Conservation (phyloP, 2,329 filamentous ascomycete species). For the Colletotrichum gloeosporioides region DNA sequence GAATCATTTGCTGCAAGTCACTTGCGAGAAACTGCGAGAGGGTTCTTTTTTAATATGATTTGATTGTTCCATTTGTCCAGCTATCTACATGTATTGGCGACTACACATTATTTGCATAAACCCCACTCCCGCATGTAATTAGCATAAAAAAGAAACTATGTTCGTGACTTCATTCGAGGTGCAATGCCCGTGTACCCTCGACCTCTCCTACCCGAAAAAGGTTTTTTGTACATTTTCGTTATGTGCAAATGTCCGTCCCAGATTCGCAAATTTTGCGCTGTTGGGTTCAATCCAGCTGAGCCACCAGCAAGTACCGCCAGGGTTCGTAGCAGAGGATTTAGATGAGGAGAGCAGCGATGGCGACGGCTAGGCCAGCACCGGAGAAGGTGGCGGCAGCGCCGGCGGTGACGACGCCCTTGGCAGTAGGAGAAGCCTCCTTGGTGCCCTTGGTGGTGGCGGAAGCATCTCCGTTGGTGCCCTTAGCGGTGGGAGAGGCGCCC, state of each 20-base stretch:
- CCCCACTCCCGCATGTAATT: background rate
- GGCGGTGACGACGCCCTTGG: constrained; percentile 7
- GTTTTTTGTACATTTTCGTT: background rate
- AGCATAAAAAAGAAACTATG: background rate
- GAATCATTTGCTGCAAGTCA: background rate
- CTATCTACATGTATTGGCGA: background rate
- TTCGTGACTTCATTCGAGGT: background rate
- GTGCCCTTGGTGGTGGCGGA: background rate
- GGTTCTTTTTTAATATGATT: background rate
- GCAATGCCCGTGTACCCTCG: background rate
- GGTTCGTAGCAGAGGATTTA: background rate
- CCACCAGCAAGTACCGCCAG: background rate
- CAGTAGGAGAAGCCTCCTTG: background rate
- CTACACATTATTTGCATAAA: background rate
- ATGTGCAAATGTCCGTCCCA: background rate
- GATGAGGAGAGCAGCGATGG: constrained; percentile 7
- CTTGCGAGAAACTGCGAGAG: background rate
- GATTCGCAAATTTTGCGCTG: background rate
- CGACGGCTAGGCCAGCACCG: background rate
- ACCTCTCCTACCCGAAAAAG: background rate
- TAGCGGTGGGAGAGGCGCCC: background rate
- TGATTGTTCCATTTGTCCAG: background rate
- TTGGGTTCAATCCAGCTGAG: background rate
- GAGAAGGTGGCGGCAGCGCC: constrained; percentile 12
- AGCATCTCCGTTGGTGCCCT: background rate